Evolutionary conservation across 1,284 basidiomycete genomes (phyloP), one percentile per base, ranked within the genome.

Genomic region (Puccinia polysora): DNA sequence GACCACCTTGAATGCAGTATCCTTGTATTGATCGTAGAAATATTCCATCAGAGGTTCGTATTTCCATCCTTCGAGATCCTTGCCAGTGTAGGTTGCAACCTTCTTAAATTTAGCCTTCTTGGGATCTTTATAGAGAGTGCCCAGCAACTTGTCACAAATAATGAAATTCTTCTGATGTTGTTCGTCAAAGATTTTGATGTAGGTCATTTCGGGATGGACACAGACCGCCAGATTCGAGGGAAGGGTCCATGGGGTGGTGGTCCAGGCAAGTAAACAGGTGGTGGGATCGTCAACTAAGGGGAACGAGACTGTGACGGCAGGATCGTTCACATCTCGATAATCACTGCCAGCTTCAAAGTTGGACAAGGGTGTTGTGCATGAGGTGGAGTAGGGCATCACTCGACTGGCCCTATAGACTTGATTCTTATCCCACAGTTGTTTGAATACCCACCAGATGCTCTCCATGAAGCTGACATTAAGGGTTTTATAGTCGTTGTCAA

Each of bases 391-490:
- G 2, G 96, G 96, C 94, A 99, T 97, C 75, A 99, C 96, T 74
- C 87, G 85, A 77, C 94, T 83, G 2, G 95, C 96, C 28, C 91
- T 86, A 81, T 98, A 99, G 30, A 99, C 93, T 82, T 94, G 83
- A n/a, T 85, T 87, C 81, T 95, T 97, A 76, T 92, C 86, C 85
- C 88, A 94, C 15, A 98, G 85, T 80, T 93, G 87, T 73, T 87
- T 85, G 82, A 99, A 98, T n/a, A 91, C 95, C 96, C 96, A 98
- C 96, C 96, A 98, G 15, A 97, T 91, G 55, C 87, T 89, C 83
- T 99, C 96, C 96, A 99, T 98, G 81, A 92, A 99, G 25, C 86
- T 84, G 5, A 87, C 82, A 80, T 98, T 91, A 75, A 98, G 85
- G 14, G 96, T 99, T 83, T 97, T 97, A 86, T 99, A 99, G 77